Evolutionary conservation across 202 grass and related monocot species (phyloP).

Genomic region (Schoenoplectus tabernaemontani): DNA sequence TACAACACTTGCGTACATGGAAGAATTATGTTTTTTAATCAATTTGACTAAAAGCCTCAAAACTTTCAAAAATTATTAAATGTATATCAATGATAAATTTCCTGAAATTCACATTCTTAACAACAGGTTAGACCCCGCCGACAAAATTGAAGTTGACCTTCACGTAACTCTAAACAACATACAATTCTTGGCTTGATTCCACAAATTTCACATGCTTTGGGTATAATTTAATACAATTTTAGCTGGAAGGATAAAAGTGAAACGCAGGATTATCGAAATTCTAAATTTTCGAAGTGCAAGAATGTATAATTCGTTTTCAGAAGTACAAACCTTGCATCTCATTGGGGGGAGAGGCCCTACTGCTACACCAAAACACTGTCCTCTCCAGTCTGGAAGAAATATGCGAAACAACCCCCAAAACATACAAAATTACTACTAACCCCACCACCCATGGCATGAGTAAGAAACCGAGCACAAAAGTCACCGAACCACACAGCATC

Average conservation of each 20-base stretch:
- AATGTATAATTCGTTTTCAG: background rate
- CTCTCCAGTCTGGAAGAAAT: slow-evolving; percentile 55
- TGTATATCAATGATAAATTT: background rate
- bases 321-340: slow-evolving; percentile 14
- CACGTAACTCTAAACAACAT: background rate
- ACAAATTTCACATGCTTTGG: background rate
- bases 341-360: slow-evolving; percentile 1
- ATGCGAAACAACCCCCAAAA: slow-evolving; percentile 44
- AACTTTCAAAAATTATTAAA: background rate
- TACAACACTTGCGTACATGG: too few species aligned
- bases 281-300: background rate
- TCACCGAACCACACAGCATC: slow-evolving; percentile 78
- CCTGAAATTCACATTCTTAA: background rate
- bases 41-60: background rate
- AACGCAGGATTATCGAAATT: background rate
- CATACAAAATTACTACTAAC: slow-evolving; percentile 48
- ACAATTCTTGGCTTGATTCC: background rate
- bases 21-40: too few species aligned
- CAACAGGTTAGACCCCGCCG: background rate
- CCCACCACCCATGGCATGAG: slow-evolving; percentile 84
- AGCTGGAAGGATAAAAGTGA: background rate
- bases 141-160: background rate
- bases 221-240: background rate
- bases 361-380: slow-evolving; percentile 15
- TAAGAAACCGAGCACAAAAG: slow-evolving; percentile 71